These are phyloP conservation scores for Quercus dentata DNA, from an alignment of 306 rosid species.

Conservation along the genomic window DNA sequence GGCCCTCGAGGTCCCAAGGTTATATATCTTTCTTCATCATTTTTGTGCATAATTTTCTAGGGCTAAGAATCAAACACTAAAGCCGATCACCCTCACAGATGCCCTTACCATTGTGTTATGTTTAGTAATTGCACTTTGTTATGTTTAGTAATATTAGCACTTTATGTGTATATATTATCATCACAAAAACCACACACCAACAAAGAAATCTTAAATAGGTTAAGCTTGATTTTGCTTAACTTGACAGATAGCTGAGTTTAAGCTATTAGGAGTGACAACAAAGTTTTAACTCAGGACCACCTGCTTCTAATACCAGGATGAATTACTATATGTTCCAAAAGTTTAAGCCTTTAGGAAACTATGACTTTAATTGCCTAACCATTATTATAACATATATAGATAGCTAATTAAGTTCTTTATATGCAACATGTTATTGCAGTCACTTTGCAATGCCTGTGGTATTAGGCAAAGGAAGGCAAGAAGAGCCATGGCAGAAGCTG, in stretches of 20 bases:
- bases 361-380: no score
- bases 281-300: no score
- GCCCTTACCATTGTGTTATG: neutral
- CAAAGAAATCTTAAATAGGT: neutral
- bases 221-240: neutral
- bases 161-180: neutral
- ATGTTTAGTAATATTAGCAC: neutral
- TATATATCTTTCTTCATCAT: neutral
- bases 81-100: neutral
- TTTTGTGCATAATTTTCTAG: no score
- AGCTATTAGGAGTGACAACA: no score
- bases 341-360: no score
- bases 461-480: conserved; percentile 85
- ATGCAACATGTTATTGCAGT: conserved; percentile 39
- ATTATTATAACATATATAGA: no score
- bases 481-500: conserved; percentile 70
- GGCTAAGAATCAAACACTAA: no score
- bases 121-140: neutral
- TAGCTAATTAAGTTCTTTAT: neutral
- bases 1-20: conserved; percentile 99
- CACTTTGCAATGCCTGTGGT: conserved; percentile 97
- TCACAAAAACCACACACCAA: neutral
- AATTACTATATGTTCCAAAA: no score
- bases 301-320: no score
- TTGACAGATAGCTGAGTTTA: no score